Conservation (phyloP, 1,284 basidiomycete genomes). For the Ganoderma leucocontextum region DNA sequence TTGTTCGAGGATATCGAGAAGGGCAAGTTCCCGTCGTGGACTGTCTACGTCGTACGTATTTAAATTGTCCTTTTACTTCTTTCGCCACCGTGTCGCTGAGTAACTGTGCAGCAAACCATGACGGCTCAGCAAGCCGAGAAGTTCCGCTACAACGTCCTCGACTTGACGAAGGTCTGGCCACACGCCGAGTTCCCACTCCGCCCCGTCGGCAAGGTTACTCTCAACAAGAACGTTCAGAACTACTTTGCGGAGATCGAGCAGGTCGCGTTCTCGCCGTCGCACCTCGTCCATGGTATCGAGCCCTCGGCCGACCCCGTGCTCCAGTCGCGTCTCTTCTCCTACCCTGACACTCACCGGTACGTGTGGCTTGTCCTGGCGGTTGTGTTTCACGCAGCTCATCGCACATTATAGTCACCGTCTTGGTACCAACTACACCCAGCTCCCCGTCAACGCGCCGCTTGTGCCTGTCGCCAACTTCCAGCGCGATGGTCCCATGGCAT, state of each 20-base stretch:
- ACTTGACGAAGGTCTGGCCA: conserved; percentile 92
- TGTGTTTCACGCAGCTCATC: background rate
- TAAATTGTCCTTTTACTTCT: background rate
- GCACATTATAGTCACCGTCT: conserved; percentile 68
- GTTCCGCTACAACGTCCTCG: conserved; percentile 89
- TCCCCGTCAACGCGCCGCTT: conserved; percentile 88
- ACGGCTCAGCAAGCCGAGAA: conserved; percentile 89
- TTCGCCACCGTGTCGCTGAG: background rate
- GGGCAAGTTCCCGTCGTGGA: conserved; percentile 83
- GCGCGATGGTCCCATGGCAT: conserved; percentile 74
- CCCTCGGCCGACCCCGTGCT: conserved; percentile 90
- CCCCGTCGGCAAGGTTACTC: conserved; percentile 84
- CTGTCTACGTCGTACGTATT: conserved; percentile 62
- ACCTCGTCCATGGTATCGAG: conserved; percentile 89
- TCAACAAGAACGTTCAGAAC: conserved; percentile 88
- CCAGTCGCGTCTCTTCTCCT: conserved; percentile 93
- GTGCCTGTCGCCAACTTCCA: conserved; percentile 88
- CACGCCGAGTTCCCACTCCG: conserved; percentile 89
- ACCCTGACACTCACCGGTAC: conserved; percentile 87
- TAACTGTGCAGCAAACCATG: conserved; percentile 78
- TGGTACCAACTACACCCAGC: conserved; percentile 87
- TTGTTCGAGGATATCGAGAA: conserved; percentile 85
- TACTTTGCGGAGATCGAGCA: conserved; percentile 91
- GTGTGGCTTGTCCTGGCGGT: background rate
- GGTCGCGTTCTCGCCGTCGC: conserved; percentile 87